These are phyloP conservation scores for Mucuna pruriens DNA, from an alignment of 306 rosid genomes.

Conservation along the genomic window DNA sequence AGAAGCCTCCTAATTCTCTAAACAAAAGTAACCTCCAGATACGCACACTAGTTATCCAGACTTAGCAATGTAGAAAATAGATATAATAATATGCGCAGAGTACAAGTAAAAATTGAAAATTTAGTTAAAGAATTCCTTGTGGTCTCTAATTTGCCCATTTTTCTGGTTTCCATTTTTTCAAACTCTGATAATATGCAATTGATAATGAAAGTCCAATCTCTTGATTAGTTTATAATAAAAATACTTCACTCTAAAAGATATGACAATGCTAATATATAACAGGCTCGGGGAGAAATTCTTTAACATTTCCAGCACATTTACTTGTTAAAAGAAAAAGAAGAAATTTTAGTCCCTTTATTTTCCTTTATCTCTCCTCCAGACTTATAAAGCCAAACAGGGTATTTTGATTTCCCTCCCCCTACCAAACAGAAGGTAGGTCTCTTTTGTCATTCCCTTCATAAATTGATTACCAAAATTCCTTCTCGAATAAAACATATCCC, in stretches of 20 bases:
- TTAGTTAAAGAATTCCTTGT: too few species aligned
- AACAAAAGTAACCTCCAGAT: too few species aligned
- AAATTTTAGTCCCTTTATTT: not conserved
- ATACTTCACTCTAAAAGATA: not conserved
- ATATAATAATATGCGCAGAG: too few species aligned
- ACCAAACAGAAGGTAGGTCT: not conserved
- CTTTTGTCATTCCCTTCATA: conserved; percentile 21
- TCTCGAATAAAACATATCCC: not conserved
- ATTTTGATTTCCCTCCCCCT: not conserved
- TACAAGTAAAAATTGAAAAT: too few species aligned
- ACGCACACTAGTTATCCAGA: too few species aligned
- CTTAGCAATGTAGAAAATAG: too few species aligned
- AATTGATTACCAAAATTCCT: conserved; percentile 26
- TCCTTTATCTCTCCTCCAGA: not conserved
- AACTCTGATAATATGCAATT: too few species aligned
- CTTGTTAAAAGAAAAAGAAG: not conserved
- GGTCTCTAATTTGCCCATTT: too few species aligned
- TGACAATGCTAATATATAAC: not conserved
- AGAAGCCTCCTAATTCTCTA: too few species aligned
- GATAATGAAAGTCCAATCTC: not conserved
- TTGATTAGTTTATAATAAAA: not conserved
- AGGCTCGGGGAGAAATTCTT: not conserved
- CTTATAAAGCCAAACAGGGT: not conserved
- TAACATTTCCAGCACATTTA: not conserved
- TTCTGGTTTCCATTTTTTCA: too few species aligned